Evolutionary conservation across 192 early-diverging fungal species (phyloP).

Genomic region (Coemansia sp.): DNA sequence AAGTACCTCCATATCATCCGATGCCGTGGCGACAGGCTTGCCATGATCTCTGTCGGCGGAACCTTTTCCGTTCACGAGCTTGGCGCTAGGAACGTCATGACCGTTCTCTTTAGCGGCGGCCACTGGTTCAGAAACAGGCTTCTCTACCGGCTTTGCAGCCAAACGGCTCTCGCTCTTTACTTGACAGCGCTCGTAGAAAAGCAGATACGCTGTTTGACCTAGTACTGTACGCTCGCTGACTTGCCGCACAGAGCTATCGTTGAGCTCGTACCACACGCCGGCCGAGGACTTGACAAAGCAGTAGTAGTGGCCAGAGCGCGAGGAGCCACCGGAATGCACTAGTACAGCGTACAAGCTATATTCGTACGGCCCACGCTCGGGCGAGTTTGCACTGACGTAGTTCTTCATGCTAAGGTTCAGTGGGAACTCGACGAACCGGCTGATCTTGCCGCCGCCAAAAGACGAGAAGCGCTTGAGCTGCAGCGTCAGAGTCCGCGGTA

Average conservation of each 20-base stretch:
- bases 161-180: neutral
- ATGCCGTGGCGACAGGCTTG: slow-evolving; percentile 2
- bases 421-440: slow-evolving; percentile 65
- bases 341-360: slow-evolving; percentile 81
- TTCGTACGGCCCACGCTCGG: slow-evolving; percentile 55
- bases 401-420: slow-evolving; percentile 64
- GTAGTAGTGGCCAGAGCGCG: slow-evolving; percentile 87
- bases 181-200: slow-evolving; percentile 72
- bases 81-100: neutral
- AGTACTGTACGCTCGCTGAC: slow-evolving; percentile 74
- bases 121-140: neutral
- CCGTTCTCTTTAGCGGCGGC: slow-evolving; percentile 2
- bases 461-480: slow-evolving; percentile 87
- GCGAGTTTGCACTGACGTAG: slow-evolving; percentile 54
- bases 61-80: neutral
- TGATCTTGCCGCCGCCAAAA: slow-evolving; percentile 71
- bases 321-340: slow-evolving; percentile 75
- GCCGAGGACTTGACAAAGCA: slow-evolving; percentile 78
- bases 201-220: slow-evolving; percentile 78
- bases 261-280: slow-evolving; percentile 81
- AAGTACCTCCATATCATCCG: slow-evolving; percentile 45
- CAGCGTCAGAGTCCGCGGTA: slow-evolving; percentile 73
- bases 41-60: too few relatives aligned
- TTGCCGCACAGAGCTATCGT: slow-evolving; percentile 74
- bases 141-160: slow-evolving; percentile 5